Evolutionary conservation across 2,329 filamentous ascomycete species (phyloP), one percentile per base, ranked within the genome.

Genomic region (Cryphonectria radicalis): DNA sequence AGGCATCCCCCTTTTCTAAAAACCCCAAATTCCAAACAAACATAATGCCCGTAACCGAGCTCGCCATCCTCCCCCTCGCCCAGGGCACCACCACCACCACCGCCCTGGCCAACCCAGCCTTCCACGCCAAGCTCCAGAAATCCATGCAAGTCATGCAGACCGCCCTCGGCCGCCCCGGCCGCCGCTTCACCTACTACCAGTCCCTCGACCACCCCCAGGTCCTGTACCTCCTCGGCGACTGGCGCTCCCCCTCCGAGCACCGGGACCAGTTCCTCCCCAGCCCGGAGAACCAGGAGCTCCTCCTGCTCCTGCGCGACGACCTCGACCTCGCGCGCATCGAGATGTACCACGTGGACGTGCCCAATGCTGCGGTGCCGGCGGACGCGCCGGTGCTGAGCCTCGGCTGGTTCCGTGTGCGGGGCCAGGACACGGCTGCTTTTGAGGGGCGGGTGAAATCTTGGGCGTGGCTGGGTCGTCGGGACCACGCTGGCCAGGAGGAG

Each of bases 341-440:
- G 19, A 68, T 68, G 55, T 63, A 68, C 22, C 66, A 62, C 10
- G 55, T 68, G 13, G 66, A 68, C 19, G 19, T 68, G 40, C 66
- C 66, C 11, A 46, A n/a, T 46, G 55, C 28, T 2, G 42, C 50
- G 4, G 19, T 68, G 8, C 66, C 66, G 32, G 59, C 57, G 7
- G 28, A 40, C 4, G 55, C 66, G 32, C 13, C 42, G 28, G 40
- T 50, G 13, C 7, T 68, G 42, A 35, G 40, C 55, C 63, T 68
- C 40, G 28, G 42, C 2, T 62, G 66, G 66, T n/a, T 37, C 62
- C 25, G 42, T 3, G 66, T 68, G 11, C 66, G 57, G 25, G 17
- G 11, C 14, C 17, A 13, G 19, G 55, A 68, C 28, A 50, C 55
- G 66, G 17, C 8, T 22, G 28, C 1, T n/a, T 63, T 68, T 28